Percentiles rank a stretch among this genome's conserved stretches.
These are phyloP conservation scores for Dichotomopilus funicola DNA, from an alignment of 2,329 filamentous ascomycete genomes.

Conservation along the genomic window DNA sequence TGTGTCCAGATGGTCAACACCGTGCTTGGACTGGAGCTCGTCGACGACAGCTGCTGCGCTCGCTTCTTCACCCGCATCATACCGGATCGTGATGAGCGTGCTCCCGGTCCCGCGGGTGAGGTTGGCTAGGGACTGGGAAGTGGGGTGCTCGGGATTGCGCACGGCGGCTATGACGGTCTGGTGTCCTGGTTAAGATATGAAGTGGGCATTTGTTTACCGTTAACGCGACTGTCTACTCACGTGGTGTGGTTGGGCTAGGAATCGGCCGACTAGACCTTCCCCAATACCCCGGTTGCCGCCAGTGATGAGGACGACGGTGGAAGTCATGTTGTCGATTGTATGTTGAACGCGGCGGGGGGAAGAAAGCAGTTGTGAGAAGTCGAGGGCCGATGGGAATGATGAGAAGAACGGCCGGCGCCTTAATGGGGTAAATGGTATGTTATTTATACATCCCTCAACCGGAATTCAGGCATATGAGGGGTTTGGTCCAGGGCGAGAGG, in stretches of 20 bases:
- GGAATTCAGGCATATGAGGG: no score
- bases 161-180: slow-evolving; percentile 15
- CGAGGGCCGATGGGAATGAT: no score
- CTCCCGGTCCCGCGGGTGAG: slow-evolving; percentile 27
- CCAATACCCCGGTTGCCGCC: slow-evolving; percentile 16
- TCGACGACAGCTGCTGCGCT: not conserved
- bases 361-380: no score
- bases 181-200: not conserved
- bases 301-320: slow-evolving; percentile 1
- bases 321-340: not conserved
- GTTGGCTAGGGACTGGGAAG: slow-evolving; percentile 2
- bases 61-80: slow-evolving; percentile 30
- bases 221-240: not conserved
- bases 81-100: slow-evolving; percentile 31
- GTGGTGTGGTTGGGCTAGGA: slow-evolving; percentile 15
- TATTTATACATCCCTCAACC: no score
- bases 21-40: slow-evolving; percentile 19
- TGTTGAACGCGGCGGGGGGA: not conserved
- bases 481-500: no score
- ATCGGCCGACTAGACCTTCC: slow-evolving; percentile 10
- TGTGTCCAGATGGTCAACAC: slow-evolving; percentile 39
- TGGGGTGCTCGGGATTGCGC: slow-evolving; percentile 5
- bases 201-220: not conserved
- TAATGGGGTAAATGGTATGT: no score
- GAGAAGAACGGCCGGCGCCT: no score